Evolutionary conservation across 116 monocot genomes (phyloP), one percentile per base, ranked within the genome.

Genomic region (Phalaenopsis hybrid): DNA sequence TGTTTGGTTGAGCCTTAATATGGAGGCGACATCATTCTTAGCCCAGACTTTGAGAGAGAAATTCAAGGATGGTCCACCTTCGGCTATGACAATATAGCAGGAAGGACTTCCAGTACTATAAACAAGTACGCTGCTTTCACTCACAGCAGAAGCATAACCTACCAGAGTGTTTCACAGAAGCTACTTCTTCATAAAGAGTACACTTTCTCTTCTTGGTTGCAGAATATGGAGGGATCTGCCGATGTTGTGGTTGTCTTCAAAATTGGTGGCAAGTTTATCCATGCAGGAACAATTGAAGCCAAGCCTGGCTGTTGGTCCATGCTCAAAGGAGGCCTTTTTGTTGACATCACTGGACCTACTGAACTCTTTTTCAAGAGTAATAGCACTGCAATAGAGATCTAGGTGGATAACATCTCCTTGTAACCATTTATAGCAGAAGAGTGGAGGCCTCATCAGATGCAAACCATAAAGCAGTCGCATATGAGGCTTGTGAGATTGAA

Each of bases 241-340:
- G 76, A 57, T 4, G 85, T 94, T 5, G 75, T 43, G 13, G 89
- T 79, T 3, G 57, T 87, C 12, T 89, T 92, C 81, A 89, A 86
- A 79, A 91, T 84, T 15, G 9, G 51, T 4, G 78, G 77, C 8
- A 44, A 48, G 33, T 84, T 86, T 45, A 74, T 83, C 12, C 88
- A 83, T 48, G 91, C 83, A 5, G 96, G 96, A 33, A 76, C 78
- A 15, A 84, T 86, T 20, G 67, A 85, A 10, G 95, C 91, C 8
- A 83, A 76, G 20, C 80, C 83, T 7, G 91, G 93, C 0, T 95
- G 95, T 52, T 96, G 96, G 96, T 90, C 92, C 59, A 86, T 96
- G 92, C 90, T 96, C 46, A 96, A 96, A 90, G 96, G 93, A 82
- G 96, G 96, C 1, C 74, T 96, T 48, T 83, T 92, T 41, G 88